Evolutionary conservation across 805 yeast genomes (phyloP).

Genomic region (Blastobotrys terrestris): DNA sequence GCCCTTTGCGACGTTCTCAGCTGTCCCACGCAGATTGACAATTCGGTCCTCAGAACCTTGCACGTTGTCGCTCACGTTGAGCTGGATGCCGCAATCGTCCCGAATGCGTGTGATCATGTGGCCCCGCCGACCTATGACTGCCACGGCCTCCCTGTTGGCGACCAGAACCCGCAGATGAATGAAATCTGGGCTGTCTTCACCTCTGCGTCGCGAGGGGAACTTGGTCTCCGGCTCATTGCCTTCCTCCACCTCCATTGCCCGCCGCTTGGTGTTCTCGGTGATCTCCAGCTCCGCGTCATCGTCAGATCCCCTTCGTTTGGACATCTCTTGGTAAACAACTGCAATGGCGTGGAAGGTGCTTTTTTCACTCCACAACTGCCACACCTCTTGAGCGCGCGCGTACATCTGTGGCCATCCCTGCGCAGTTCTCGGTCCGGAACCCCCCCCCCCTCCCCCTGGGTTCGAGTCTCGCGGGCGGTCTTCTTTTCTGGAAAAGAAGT

Average conservation of each 20-base stretch:
- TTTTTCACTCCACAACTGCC: background rate
- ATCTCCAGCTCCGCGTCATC: constrained; percentile 7
- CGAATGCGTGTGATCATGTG: constrained; percentile 61
- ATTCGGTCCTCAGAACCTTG: constrained; percentile 70
- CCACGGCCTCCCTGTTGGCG: constrained; percentile 66
- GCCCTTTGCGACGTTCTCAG: constrained; percentile 76
- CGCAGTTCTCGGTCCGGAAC: too few relatives aligned
- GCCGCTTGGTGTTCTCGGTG: background rate
- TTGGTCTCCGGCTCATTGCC: background rate
- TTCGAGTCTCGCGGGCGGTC: too few relatives aligned
- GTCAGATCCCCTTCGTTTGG: constrained; percentile 9
- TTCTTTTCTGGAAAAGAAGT: too few relatives aligned
- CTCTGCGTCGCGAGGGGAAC: background rate
- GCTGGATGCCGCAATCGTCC: constrained; percentile 54
- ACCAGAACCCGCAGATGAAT: constrained; percentile 70
- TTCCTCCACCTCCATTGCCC: background rate
- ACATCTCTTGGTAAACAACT: background rate
- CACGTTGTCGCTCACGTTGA: constrained; percentile 67
- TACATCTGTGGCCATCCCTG: background rate
- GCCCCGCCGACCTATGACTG: constrained; percentile 77
- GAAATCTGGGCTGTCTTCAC: background rate
- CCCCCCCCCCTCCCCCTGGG: too few relatives aligned
- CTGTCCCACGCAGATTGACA: constrained; percentile 63
- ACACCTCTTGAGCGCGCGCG: background rate
- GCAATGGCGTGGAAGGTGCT: background rate